These are phyloP conservation scores for Themeda triandra DNA, from an alignment of 176 grass and related monocot species.

Conservation along the genomic window DNA sequence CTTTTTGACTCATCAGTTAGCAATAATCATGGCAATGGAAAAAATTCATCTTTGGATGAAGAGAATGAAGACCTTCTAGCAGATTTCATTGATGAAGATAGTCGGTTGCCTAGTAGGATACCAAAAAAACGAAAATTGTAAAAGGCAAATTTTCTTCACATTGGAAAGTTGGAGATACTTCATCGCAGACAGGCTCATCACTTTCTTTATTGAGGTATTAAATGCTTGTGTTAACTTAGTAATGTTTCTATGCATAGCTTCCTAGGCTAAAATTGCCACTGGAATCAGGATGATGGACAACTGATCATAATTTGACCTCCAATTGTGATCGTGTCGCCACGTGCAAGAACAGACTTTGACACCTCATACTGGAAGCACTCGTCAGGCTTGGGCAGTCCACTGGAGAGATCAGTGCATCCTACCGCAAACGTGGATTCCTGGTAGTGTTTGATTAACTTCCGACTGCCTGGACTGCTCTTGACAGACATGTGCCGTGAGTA, in stretches of 20 bases:
- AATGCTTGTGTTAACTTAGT: conserved; percentile 26
- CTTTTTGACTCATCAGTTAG: conserved; percentile 37
- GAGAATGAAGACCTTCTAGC: conserved; percentile 99
- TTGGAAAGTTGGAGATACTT: conserved; percentile 88
- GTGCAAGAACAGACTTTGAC: not conserved
- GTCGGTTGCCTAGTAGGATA: conserved; percentile 91
- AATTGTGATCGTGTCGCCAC: too few species aligned
- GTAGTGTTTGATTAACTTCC: too few species aligned
- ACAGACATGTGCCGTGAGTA: too few species aligned
- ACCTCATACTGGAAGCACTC: not conserved
- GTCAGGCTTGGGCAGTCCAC: not conserved
- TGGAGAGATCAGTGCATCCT: not conserved
- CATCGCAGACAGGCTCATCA: conserved; percentile 89
- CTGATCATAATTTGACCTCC: too few species aligned
- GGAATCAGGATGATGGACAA: conserved; percentile 98
- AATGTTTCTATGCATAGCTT: conserved; percentile 19
- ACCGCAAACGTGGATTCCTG: not conserved
- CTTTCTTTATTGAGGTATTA: conserved; percentile 92
- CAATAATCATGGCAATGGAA: conserved; percentile 53
- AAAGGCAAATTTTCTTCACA: conserved; percentile 48
- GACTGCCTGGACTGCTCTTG: too few species aligned
- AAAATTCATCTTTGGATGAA: conserved; percentile 65
- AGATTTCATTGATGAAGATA: conserved; percentile 99
- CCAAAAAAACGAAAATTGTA: conserved; percentile 59
- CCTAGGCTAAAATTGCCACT: conserved; percentile 26